Evolutionary conservation across 2,329 filamentous ascomycete species (phyloP).

Genomic region (Colletotrichum euphorbiae): DNA sequence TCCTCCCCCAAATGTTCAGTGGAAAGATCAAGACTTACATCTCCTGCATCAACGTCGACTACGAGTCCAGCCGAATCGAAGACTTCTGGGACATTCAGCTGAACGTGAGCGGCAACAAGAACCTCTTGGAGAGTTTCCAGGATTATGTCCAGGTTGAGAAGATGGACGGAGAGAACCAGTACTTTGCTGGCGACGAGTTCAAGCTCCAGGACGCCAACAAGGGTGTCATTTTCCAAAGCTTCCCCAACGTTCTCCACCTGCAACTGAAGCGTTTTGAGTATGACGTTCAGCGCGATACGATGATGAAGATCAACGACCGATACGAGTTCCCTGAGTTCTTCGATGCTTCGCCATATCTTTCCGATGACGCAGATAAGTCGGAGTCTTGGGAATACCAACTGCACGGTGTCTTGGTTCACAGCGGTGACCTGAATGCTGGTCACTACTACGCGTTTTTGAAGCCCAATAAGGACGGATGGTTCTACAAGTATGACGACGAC

Average conservation of each 20-base stretch:
- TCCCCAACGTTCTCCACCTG: constrained; percentile 92
- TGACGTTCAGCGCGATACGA: constrained; percentile 93
- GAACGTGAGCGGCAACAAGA: constrained; percentile 94
- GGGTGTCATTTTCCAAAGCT: constrained; percentile 95
- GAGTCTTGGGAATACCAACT: constrained; percentile 93
- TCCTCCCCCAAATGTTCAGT: constrained; percentile 90
- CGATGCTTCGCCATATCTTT: constrained; percentile 87
- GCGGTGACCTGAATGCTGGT: constrained; percentile 94
- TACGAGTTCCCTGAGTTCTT: constrained; percentile 90
- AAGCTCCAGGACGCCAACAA: constrained; percentile 97
- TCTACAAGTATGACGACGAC: constrained; percentile 98
- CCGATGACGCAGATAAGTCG: constrained; percentile 85
- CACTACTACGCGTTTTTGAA: constrained; percentile 99
- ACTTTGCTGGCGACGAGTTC: constrained; percentile 89
- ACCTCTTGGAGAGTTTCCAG: constrained; percentile 91
- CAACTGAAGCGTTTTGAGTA: constrained; percentile 99
- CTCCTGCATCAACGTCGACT: constrained; percentile 97
- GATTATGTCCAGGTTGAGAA: constrained; percentile 98
- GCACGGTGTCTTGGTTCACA: constrained; percentile 95
- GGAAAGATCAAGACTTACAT: constrained; percentile 99
- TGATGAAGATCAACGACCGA: constrained; percentile 98
- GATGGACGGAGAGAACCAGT: constrained; percentile 98
- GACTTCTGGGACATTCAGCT: constrained; percentile 99
- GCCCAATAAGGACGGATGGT: constrained; percentile 90
- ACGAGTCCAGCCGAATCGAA: constrained; percentile 94